These are phyloP conservation scores for Annulohypoxylon stygium DNA, from an alignment of 495 filamentous ascomycete species.

Conservation along the genomic window DNA sequence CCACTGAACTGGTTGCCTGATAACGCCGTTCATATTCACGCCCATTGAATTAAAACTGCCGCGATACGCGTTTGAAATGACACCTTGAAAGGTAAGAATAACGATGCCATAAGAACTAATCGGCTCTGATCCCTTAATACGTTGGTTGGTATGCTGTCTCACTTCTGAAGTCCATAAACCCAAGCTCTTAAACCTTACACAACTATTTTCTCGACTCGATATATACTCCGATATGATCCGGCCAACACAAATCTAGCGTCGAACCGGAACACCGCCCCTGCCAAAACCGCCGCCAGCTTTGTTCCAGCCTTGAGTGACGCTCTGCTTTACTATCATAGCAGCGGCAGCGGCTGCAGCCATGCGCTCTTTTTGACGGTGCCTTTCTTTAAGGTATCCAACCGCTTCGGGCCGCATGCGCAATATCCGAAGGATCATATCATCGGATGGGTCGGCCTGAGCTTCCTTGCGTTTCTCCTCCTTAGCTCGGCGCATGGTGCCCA, in stretches of 20 bases:
- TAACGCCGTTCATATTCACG: conserved; percentile 30
- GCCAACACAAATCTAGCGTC: conserved; percentile 45
- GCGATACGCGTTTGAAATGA: conserved; percentile 7
- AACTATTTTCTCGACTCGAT: conserved; percentile 35
- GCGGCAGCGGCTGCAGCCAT: conserved; percentile 90
- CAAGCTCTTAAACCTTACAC: conserved; percentile 40
- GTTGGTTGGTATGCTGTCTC: not conserved
- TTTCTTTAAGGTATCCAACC: conserved; percentile 86
- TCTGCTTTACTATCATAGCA: conserved; percentile 94
- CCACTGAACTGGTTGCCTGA: conserved; percentile 33
- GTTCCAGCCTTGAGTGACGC: conserved; percentile 72
- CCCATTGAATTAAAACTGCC: conserved; percentile 15
- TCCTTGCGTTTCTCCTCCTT: conserved; percentile 97
- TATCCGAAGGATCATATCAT: conserved; percentile 98
- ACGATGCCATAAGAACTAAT: not conserved
- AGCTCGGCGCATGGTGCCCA: conserved; percentile 94
- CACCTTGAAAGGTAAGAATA: conserved; percentile 4
- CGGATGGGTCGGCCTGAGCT: conserved; percentile 94
- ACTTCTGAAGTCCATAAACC: conserved; percentile 31
- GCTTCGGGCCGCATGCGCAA: conserved; percentile 97
- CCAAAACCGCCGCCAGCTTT: conserved; percentile 76
- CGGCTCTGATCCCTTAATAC: not conserved
- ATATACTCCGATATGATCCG: not conserved
- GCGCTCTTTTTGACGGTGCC: conserved; percentile 93
- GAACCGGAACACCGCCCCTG: conserved; percentile 61